Evolutionary conservation across 805 yeast genomes (phyloP).

Genomic region (Metschnikowia arizonensis): DNA sequence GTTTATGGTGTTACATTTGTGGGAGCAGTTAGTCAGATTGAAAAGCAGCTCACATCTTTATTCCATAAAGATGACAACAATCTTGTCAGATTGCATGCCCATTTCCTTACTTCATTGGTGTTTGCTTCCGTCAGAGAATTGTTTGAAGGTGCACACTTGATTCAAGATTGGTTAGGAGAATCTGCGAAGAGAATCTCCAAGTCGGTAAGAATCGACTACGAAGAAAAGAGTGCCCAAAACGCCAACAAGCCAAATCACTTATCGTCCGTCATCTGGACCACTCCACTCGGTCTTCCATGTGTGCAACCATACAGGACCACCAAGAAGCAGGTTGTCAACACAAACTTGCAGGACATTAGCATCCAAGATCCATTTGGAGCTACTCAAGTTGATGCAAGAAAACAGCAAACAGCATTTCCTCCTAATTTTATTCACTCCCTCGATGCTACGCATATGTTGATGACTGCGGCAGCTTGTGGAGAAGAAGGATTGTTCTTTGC

Average conservation of each 20-base stretch:
- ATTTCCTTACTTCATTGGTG: conserved; percentile 72
- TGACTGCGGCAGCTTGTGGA: conserved; percentile 79
- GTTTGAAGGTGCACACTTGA: conserved; percentile 87
- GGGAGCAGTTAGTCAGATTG: conserved; percentile 89
- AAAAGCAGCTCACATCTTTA: conserved; percentile 64
- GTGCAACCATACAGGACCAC: conserved; percentile 91
- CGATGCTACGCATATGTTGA: conserved; percentile 95
- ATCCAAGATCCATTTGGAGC: conserved; percentile 85
- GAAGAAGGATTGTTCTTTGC: conserved; percentile 70
- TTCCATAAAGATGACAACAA: conserved; percentile 45
- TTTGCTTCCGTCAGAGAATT: conserved; percentile 80
- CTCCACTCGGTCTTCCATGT: conserved; percentile 91
- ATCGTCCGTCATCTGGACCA: conserved; percentile 95
- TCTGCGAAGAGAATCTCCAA: conserved; percentile 78
- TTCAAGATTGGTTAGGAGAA: conserved; percentile 94
- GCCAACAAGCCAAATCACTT: conserved; percentile 57
- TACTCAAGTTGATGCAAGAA: conserved; percentile 78
- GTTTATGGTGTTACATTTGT: conserved; percentile 95
- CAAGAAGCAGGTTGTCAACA: conserved; percentile 61
- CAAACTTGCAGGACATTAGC: conserved; percentile 82
- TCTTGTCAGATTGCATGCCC: conserved; percentile 21
- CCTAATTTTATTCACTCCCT: conserved; percentile 93
- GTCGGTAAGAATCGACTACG: conserved; percentile 66
- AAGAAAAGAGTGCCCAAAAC: conserved; percentile 30
- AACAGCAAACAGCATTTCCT: conserved; percentile 90